Evolutionary conservation across 148 eudicot species (phyloP).

Genomic region (Amaranthus palmeri): DNA sequence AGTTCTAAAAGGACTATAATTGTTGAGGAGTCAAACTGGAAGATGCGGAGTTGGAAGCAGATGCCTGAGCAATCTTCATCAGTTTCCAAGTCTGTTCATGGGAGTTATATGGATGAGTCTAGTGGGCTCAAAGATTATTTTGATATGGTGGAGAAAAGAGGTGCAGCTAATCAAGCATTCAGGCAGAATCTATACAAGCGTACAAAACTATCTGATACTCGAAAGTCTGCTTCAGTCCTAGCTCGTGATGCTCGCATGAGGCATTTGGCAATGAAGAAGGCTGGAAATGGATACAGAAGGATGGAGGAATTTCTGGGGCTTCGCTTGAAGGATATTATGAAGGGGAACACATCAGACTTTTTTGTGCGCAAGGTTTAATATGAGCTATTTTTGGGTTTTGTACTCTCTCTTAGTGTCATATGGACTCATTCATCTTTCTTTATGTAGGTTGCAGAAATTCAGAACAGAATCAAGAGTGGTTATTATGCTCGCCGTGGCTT

Average conservation of each 20-base stretch:
- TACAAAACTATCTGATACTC: slow-evolving; percentile 69
- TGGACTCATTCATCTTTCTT: not conserved
- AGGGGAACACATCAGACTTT: slow-evolving; percentile 62
- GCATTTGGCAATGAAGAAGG: slow-evolving; percentile 80
- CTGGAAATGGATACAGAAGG: slow-evolving; percentile 69
- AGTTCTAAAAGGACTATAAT: slow-evolving; percentile 10
- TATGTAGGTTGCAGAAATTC: slow-evolving; percentile 76
- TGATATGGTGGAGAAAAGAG: slow-evolving; percentile 84
- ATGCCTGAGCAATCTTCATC: slow-evolving; percentile 40
- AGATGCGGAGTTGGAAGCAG: slow-evolving; percentile 49
- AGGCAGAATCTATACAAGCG: slow-evolving; percentile 81
- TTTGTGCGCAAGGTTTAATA: slow-evolving; percentile 67
- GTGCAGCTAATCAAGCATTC: slow-evolving; percentile 72
- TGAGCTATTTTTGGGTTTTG: not conserved
- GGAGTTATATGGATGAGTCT: slow-evolving; percentile 67
- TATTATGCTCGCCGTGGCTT: slow-evolving; percentile 84
- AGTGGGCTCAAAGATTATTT: slow-evolving; percentile 87
- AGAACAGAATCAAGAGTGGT: slow-evolving; percentile 69
- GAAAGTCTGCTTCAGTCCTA: slow-evolving; percentile 73
- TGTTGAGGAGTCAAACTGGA: slow-evolving; percentile 31
- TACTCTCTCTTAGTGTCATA: not conserved
- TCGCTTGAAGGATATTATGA: slow-evolving; percentile 77
- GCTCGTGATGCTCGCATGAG: slow-evolving; percentile 89
- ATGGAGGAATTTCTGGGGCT: slow-evolving; percentile 67
- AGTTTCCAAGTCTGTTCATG: slow-evolving; percentile 35